Percentiles rank a stretch among this genome's conserved stretches.
These are phyloP conservation scores for Penicillium subrubescens DNA, from an alignment of 495 filamentous ascomycete genomes.

Conservation along the genomic window DNA sequence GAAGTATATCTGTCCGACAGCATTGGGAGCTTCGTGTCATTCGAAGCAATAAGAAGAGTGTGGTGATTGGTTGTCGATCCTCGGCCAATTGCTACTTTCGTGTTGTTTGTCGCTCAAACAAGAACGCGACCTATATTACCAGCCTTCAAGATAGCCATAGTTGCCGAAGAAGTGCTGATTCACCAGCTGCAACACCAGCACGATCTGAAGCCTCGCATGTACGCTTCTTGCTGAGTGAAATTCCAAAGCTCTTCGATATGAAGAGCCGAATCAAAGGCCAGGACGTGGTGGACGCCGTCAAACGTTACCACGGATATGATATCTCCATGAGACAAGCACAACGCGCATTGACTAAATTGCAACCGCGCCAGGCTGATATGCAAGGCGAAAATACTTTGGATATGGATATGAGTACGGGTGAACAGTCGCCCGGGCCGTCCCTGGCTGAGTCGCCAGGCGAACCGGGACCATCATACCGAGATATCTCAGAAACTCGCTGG, in stretches of 20 bases:
- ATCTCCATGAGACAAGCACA: slow-evolving; percentile 51
- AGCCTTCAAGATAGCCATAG: slow-evolving; percentile 49
- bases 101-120: slow-evolving; percentile 50
- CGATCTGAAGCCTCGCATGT: slow-evolving; percentile 54
- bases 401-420: slow-evolving; percentile 25
- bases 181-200: slow-evolving; percentile 40
- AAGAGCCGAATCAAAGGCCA: slow-evolving; percentile 41
- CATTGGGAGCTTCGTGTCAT: slow-evolving; percentile 52
- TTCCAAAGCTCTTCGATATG: slow-evolving; percentile 52
- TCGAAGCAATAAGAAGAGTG: slow-evolving; percentile 52
- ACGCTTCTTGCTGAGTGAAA: slow-evolving; percentile 46
- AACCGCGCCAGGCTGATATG: slow-evolving; percentile 33
- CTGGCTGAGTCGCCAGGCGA: slow-evolving; percentile 25
- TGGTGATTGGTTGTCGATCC: slow-evolving; percentile 49
- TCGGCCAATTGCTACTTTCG: slow-evolving; percentile 47
- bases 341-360: slow-evolving; percentile 44
- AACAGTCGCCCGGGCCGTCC: slow-evolving; percentile 27
- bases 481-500: slow-evolving; percentile 41
- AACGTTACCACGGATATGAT: slow-evolving; percentile 51
- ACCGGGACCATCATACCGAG: slow-evolving; percentile 24
- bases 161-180: slow-evolving; percentile 39
- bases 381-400: slow-evolving; percentile 25
- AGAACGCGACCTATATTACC: slow-evolving; percentile 51
- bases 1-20: slow-evolving; percentile 49
- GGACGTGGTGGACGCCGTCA: slow-evolving; percentile 48